Conservation (phyloP, 1,139 yeast genomes). For the Pichia sp. region DNA sequence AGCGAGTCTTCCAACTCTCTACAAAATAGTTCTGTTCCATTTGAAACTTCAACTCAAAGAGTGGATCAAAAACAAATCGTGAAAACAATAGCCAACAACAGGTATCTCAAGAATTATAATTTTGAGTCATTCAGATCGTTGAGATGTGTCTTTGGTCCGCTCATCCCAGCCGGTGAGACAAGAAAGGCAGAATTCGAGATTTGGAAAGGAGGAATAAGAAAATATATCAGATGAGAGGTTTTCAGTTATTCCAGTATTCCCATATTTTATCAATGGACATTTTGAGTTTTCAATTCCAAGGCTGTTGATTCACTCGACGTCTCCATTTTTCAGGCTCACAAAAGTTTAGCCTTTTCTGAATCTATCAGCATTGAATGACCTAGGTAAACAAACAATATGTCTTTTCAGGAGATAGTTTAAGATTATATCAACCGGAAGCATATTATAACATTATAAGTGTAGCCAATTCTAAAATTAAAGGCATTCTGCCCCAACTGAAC, state of each 20-base stretch:
- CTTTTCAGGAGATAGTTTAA: conserved; percentile 51
- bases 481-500: conserved; percentile 23
- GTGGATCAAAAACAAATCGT: conserved; percentile 19
- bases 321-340: conserved; percentile 32
- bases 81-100: conserved; percentile 24
- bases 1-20: not conserved
- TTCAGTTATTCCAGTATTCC: not conserved
- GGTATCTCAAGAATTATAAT: conserved; percentile 30
- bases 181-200: conserved; percentile 28
- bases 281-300: conserved; percentile 35
- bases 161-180: conserved; percentile 20
- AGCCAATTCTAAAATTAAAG: not conserved
- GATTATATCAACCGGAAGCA: conserved; percentile 44
- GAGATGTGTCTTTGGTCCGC: conserved; percentile 30
- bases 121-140: conserved; percentile 30
- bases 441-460: conserved; percentile 39
- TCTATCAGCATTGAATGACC: conserved; percentile 40
- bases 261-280: conserved; percentile 32
- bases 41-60: conserved; percentile 1
- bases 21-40: not conserved
- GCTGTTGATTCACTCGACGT: conserved; percentile 38
- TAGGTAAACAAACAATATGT: conserved; percentile 49
- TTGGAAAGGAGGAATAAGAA: conserved; percentile 35
- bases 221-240: conserved; percentile 5
- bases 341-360: conserved; percentile 24